Conservation (phyloP, 73 alveolate genomes). For the Paraurostyla sp. region DNA sequence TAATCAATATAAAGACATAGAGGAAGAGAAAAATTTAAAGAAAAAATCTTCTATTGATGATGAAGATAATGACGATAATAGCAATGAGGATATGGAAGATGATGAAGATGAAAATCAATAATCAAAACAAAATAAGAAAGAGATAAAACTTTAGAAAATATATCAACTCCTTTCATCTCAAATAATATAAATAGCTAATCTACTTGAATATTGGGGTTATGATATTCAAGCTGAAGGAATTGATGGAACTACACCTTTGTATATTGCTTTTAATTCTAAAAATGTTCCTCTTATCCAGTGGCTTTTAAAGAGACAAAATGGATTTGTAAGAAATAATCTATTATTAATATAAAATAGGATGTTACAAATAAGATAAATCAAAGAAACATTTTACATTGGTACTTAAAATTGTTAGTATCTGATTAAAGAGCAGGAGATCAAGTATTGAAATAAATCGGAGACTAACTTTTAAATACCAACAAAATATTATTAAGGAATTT, state of each 20-base stretch:
- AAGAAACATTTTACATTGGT: neutral
- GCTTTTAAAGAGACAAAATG: neutral
- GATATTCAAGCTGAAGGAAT: neutral
- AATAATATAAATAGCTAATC: neutral
- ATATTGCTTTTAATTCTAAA: neutral
- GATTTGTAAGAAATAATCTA: neutral
- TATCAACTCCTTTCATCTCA: neutral
- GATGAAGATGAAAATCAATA: neutral
- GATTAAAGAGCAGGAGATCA: neutral
- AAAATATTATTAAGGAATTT: neutral
- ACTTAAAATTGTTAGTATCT: neutral
- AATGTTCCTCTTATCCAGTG: conserved; percentile 23
- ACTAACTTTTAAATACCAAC: neutral
- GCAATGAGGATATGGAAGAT: neutral
- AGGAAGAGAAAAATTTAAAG: neutral
- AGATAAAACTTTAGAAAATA: neutral
- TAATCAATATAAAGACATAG: neutral
- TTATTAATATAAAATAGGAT: neutral
- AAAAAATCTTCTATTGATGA: conserved; percentile 30
- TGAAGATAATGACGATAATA: neutral
- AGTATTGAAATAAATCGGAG: neutral
- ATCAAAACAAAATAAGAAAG: neutral
- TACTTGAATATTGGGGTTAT: neutral
- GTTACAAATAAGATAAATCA: neutral
- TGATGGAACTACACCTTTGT: neutral